Evolutionary conservation across 805 yeast species (phyloP), one percentile per base, ranked within the genome.

Genomic region (Cyberlindnera maclurae): DNA sequence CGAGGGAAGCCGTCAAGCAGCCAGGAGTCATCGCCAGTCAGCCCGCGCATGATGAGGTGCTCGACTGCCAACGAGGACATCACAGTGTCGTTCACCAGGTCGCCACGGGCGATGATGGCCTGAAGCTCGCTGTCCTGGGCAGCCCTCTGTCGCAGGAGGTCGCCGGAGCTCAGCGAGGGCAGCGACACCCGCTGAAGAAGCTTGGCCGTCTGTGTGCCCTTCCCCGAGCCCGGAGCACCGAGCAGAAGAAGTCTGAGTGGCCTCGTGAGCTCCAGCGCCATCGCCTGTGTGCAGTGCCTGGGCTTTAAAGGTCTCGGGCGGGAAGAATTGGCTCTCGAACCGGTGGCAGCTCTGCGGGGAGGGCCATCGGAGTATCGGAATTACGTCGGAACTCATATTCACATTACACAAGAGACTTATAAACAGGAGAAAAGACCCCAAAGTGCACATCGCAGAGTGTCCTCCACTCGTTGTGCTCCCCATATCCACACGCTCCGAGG

Each of bases 171-270:
- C 8, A 90, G 61, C 12, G 68, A 57, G 16, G 89, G 59, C 4
- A 55, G 50, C 2, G 82, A 72, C 41, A 79, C 70, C 30, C 64
- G 60, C 37, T 73, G 70, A 42, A 81, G 57, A 4, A 89, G 64
- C 42, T 79, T 69, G 3, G 82, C 62, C 0, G 96, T 82, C 48
- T 82, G 84, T 0, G 97, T 89, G 2, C 97, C 97, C 57, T 89
- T 89, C 1, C 97, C 97, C 1, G 96, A 73, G 0, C 97, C 97
- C 1, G 97, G 97, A 0, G 97, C 95, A 3, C 97, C 97, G 18
- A 90, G 63, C 8, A 89, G 65, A 20, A 89, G 67, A 29, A 87
- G 60, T 50, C 96, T 65, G 13, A 82, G 56, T 1, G 89, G 79
- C 3, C 39, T 28, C 12, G 31, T 26, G 13, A 28, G 33, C 9